These are phyloP conservation scores for Malus sieversii DNA, from an alignment of 306 rosid species.

Conservation along the genomic window DNA sequence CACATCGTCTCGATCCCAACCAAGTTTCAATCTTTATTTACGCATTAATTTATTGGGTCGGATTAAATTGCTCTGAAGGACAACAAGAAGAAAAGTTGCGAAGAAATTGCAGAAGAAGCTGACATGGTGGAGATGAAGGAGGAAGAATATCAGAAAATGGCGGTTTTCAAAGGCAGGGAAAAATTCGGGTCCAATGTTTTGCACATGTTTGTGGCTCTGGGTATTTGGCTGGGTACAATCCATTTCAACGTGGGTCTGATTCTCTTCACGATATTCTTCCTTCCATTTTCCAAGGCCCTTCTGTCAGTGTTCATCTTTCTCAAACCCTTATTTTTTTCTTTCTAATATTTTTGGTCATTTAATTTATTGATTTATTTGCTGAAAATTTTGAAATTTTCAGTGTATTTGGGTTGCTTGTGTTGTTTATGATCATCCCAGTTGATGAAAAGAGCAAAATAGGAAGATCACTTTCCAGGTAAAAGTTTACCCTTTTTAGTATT, in stretches of 20 bases:
- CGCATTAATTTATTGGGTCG: not conserved
- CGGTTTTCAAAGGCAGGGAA: conserved; percentile 28
- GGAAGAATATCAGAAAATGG: conserved; percentile 8
- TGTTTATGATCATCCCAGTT: conserved; percentile 53
- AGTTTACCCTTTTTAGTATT: not conserved
- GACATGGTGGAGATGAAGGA: not conserved
- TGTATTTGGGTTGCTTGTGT: conserved; percentile 48
- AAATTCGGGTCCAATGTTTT: conserved; percentile 21
- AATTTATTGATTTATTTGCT: not conserved
- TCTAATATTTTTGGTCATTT: not conserved
- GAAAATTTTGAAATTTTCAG: conserved; percentile 26
- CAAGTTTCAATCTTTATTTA: not conserved
- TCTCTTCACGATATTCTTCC: conserved; percentile 45
- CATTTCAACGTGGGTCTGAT: conserved; percentile 46
- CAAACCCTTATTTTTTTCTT: not conserved
- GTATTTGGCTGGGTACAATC: conserved; percentile 65
- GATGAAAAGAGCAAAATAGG: conserved; percentile 54
- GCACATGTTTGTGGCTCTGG: conserved; percentile 34
- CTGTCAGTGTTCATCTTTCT: conserved; percentile 30
- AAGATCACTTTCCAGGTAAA: conserved; percentile 47
- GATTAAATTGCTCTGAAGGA: not conserved
- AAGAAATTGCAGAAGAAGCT: not conserved
- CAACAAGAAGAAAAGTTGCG: not conserved
- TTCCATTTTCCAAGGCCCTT: conserved; percentile 52
- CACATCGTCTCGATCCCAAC: not conserved